Conservation (phyloP, 345 rosid genomes). For the Populus tremula region DNA sequence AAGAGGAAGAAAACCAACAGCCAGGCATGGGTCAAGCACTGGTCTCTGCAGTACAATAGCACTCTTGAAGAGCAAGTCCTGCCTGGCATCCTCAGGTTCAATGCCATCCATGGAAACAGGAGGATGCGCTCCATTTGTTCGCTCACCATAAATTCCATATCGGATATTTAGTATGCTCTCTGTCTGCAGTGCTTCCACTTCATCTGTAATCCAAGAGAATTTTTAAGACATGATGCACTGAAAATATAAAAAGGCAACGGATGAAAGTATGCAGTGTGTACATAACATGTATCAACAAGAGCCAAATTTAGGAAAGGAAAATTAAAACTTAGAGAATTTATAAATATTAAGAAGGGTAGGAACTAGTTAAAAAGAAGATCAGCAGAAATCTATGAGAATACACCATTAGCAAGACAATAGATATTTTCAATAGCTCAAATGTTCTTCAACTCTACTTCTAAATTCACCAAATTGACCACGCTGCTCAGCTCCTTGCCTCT, state of each 20-base stretch:
- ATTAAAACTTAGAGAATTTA: no score
- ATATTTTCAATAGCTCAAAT: background rate
- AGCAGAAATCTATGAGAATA: no score
- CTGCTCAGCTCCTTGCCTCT: background rate
- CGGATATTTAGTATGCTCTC: constrained; percentile 78
- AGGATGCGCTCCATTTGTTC: constrained; percentile 79
- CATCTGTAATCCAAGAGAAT: constrained; percentile 38
- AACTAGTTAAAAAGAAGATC: no score
- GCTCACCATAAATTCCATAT: constrained; percentile 71
- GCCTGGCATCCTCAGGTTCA: constrained; percentile 37
- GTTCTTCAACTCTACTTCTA: background rate
- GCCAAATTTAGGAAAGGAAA: no score
- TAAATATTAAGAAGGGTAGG: no score
- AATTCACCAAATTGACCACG: background rate
- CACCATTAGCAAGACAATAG: background rate
- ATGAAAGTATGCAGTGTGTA: no score
- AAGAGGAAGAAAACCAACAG: constrained; percentile 90
- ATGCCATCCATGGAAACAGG: constrained; percentile 49
- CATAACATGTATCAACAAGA: no score
- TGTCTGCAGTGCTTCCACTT: constrained; percentile 34
- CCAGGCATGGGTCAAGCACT: constrained; percentile 85
- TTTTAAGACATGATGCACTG: background rate
- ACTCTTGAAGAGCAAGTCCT: constrained; percentile 74
- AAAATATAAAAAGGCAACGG: background rate
- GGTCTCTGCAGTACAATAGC: constrained; percentile 77